Evolutionary conservation across 202 grass and related monocot genomes (phyloP).

Genomic region (Zizania palustris): DNA sequence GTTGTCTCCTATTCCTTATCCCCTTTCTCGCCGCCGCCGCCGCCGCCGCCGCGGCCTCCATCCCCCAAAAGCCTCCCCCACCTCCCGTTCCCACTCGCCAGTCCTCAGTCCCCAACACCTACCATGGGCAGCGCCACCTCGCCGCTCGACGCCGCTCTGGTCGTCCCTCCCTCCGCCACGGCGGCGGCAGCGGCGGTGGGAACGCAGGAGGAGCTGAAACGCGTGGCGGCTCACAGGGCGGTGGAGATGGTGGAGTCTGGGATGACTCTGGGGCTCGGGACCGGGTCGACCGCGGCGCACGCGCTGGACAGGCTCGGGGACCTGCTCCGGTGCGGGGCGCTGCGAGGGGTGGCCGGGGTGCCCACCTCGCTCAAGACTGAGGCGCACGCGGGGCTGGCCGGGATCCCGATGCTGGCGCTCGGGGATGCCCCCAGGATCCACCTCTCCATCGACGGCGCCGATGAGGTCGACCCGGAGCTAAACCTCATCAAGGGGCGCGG

Average conservation of each 20-base stretch:
- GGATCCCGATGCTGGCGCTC: slow-evolving; percentile 65
- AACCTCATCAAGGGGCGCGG: slow-evolving; percentile 89
- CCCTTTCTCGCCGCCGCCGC: slow-evolving; percentile 19
- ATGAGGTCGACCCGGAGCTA: slow-evolving; percentile 79
- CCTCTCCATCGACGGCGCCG: slow-evolving; percentile 77
- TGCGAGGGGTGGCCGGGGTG: slow-evolving; percentile 54
- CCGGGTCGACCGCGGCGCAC: slow-evolving; percentile 76
- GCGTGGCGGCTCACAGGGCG: slow-evolving; percentile 67
- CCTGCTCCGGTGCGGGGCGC: slow-evolving; percentile 45
- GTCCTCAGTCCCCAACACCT: too few species aligned
- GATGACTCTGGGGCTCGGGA: slow-evolving; percentile 85
- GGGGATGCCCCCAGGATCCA: slow-evolving; percentile 41
- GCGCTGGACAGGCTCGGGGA: slow-evolving; percentile 63
- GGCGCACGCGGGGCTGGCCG: slow-evolving; percentile 47
- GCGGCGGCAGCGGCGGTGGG: neutral
- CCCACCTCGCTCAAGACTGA: slow-evolving; percentile 81
- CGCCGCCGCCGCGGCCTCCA: neutral
- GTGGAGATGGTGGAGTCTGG: slow-evolving; percentile 61
- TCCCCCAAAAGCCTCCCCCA: neutral
- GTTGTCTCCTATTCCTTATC: too few species aligned
- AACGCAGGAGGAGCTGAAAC: slow-evolving; percentile 77
- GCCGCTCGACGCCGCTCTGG: slow-evolving; percentile 22
- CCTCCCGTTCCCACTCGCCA: slow-evolving; percentile 24
- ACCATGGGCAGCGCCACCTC: slow-evolving; percentile 50
- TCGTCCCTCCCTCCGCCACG: neutral